Conservation (phyloP, 208 protist species). For the Acanthamoeba healyi region DNA sequence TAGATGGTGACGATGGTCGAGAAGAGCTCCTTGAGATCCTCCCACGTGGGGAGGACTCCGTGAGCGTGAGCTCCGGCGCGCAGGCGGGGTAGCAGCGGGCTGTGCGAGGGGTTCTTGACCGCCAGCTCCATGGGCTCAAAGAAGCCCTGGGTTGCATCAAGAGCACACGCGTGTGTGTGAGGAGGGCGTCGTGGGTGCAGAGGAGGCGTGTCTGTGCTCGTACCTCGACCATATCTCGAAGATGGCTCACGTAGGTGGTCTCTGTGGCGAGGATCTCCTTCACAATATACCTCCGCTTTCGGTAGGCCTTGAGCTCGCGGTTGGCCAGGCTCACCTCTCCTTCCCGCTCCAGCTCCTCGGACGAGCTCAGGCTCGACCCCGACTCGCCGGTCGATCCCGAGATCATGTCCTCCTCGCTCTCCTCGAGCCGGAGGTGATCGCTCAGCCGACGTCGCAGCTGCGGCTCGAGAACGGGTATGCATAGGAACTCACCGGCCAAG, state of each 20-base stretch:
- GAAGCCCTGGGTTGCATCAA: neutral
- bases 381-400: neutral
- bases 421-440: neutral
- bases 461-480: neutral
- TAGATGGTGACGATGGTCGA: slow-evolving; percentile 7
- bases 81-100: neutral
- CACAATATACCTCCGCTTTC: neutral
- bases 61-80: neutral
- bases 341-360: neutral
- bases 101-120: neutral
- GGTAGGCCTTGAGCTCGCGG: slow-evolving; percentile 28
- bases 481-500: neutral
- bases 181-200: neutral
- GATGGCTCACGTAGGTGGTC: neutral
- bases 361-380: neutral
- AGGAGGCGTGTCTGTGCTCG: neutral
- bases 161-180: neutral
- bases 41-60: neutral
- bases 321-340: no score
- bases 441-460: neutral
- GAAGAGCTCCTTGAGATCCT: slow-evolving; percentile 26
- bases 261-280: slow-evolving; percentile 30
- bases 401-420: neutral
- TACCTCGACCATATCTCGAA: slow-evolving; percentile 45
- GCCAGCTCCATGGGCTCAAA: neutral